Evolutionary conservation across 2,329 filamentous ascomycete species (phyloP).

Genomic region (Sarocladium kiliense): DNA sequence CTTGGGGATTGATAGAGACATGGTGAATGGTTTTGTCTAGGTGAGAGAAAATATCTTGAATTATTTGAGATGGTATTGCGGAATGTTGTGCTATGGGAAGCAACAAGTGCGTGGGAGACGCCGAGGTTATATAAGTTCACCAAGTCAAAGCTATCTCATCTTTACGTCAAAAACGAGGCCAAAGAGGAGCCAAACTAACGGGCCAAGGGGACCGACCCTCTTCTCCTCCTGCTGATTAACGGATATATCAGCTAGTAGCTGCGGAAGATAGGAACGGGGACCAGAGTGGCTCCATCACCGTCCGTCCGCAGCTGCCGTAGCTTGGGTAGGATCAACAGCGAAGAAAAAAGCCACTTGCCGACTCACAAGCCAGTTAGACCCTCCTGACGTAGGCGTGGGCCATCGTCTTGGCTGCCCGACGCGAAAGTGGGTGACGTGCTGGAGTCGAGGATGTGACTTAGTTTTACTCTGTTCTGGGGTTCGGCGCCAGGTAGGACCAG

Average conservation of each 20-base stretch:
- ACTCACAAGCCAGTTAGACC: background rate
- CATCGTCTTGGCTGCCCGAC: background rate
- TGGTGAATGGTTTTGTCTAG: background rate
- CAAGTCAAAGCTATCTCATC: background rate
- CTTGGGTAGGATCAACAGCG: background rate
- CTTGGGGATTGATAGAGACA: conserved; percentile 12
- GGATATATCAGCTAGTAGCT: background rate
- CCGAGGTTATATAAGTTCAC: background rate
- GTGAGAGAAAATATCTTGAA: background rate
- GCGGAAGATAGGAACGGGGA: background rate
- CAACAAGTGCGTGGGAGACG: background rate
- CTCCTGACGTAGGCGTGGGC: conserved; percentile 9
- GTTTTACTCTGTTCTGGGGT: too few species aligned
- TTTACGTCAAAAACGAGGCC: background rate
- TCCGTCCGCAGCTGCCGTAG: background rate
- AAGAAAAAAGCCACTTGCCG: background rate
- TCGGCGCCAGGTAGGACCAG: too few species aligned
- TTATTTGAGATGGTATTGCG: too few species aligned
- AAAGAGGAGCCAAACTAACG: too few species aligned
- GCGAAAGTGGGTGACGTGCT: conserved; percentile 8
- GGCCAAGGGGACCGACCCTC: background rate
- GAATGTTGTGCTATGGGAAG: background rate
- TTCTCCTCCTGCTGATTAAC: background rate
- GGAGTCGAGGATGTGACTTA: background rate
- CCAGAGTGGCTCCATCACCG: background rate